Base-by-base conservation (phyloP, 2,329 filamentous ascomycete genomes). In the Endoconidiophora laricicola region DNA sequence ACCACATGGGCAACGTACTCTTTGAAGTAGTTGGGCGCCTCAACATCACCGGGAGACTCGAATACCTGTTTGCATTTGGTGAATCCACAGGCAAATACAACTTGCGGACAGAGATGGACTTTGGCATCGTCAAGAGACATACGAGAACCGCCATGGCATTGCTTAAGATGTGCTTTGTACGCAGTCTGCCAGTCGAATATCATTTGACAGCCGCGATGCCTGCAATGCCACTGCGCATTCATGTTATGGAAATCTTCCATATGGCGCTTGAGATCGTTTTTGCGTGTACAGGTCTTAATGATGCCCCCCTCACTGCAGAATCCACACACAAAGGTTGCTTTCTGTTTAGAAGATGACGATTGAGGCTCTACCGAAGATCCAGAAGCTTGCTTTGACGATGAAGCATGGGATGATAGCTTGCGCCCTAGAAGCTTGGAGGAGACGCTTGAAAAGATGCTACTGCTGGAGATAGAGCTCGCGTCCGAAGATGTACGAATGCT, bases 41-140 rank as follows among this genome's bases (percentile, higher is more conserved):
- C 65, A 16, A 60, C 60, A 41, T 69, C 67, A 23, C 60, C 60
- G 6, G 61, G 55, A 0, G 68, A 63, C 55, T 71, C 69, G 38
- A 69, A 67, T 2, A 72, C 62, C n/a, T 65, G 59, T 9, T 59
- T 54, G 54, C 69, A 71, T 46, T 63, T 63, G 49, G 65, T 63
- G 50, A 71, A 71, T 9, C 69, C 69, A 54, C 69, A 72, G 16
- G 68, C 69, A 53, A 71, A 72, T 20, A 71, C 64, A 2, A 67
- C 65, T 55, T 71, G 69, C 1, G 65, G 65, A 52, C 68, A 70
- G 4, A 70, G 58, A 23, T 62, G 63, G 38, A 68, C 62, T 56
- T 64, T 67, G 55, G 64, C 65, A 36, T 68, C 64, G 49, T 66
- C 65, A 20, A 67, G 60, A 12, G 61, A 61, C 60, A 67, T 65